Percentiles rank a stretch among this genome's conserved stretches.
These are phyloP conservation scores for Neurospora sp. DNA, from an alignment of 495 filamentous ascomycete genomes.

Conservation along the genomic window DNA sequence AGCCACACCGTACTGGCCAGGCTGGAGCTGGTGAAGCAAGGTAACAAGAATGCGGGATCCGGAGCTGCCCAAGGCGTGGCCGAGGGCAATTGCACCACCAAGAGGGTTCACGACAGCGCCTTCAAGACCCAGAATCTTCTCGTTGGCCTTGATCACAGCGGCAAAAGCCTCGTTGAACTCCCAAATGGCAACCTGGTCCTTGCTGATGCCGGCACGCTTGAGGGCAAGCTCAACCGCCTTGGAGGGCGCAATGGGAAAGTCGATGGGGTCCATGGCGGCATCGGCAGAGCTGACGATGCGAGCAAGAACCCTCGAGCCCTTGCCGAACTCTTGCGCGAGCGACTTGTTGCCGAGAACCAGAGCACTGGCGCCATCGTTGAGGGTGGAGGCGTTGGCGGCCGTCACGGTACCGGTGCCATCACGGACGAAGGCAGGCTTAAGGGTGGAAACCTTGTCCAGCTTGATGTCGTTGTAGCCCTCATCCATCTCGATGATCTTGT, in stretches of 20 bases:
- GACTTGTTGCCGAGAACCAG: conserved; percentile 72
- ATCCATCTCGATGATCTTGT: conserved; percentile 65
- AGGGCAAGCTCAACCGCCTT: conserved; percentile 89
- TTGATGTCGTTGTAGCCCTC: conserved; percentile 83
- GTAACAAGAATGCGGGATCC: conserved; percentile 88
- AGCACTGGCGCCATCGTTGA: conserved; percentile 93
- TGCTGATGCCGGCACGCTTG: conserved; percentile 74
- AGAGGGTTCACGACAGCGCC: conserved; percentile 72
- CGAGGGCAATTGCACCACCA: conserved; percentile 88
- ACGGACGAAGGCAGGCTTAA: conserved; percentile 85
- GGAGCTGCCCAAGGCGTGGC: conserved; percentile 88
- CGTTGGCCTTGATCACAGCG: conserved; percentile 89
- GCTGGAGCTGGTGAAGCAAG: conserved; percentile 78
- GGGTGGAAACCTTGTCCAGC: conserved; percentile 67
- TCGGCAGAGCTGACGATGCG: conserved; percentile 80
- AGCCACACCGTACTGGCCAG: conserved; percentile 86
- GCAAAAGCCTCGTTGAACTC: conserved; percentile 99
- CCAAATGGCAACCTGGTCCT: conserved; percentile 85
- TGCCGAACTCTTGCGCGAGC: conserved; percentile 64
- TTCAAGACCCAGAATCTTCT: conserved; percentile 77
- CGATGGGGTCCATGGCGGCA: conserved; percentile 84
- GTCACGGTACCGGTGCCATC: conserved; percentile 85
- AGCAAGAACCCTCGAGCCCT: conserved; percentile 65
- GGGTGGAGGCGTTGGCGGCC: conserved; percentile 81
- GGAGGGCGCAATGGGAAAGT: conserved; percentile 90